Conservation (phyloP, 768 basidiomycete genomes). For the Tulasnella calospora region DNA sequence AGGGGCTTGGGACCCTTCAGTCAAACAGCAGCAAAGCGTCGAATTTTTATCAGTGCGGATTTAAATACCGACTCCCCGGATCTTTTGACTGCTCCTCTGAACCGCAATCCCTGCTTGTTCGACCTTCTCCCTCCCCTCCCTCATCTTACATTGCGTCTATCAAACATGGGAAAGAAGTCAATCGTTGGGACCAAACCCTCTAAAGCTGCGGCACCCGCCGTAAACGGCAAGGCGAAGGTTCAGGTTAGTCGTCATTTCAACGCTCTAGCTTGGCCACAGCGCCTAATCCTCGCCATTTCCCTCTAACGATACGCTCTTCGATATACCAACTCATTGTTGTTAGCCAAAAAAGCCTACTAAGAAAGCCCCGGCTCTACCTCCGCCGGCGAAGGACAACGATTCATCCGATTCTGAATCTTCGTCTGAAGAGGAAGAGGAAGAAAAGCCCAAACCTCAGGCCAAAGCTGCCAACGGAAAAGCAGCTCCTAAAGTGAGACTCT, state of each 20-base stretch:
- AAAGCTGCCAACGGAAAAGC: neutral
- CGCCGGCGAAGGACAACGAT: conserved; percentile 15
- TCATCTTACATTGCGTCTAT: neutral
- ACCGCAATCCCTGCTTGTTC: neutral
- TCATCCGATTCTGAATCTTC: neutral
- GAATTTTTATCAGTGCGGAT: conserved; percentile 11
- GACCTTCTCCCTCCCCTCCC: neutral
- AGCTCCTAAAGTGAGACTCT: neutral
- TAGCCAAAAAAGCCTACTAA: conserved; percentile 31
- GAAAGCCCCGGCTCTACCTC: conserved; percentile 30
- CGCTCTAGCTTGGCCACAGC: neutral
- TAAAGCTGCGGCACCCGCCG: conserved; percentile 10
- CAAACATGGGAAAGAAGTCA: conserved; percentile 21
- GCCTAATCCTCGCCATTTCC: neutral
- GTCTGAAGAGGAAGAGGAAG: conserved; percentile 17
- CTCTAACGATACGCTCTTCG: neutral
- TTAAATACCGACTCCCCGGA: conserved; percentile 2
- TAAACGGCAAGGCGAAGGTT: conserved; percentile 16
- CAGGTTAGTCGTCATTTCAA: neutral
- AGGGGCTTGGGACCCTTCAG: neutral
- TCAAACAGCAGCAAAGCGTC: conserved; percentile 6
- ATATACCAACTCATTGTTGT: neutral
- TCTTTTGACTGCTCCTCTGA: neutral
- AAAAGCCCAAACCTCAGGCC: conserved; percentile 19
- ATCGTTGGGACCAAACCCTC: neutral